Evolutionary conservation across 306 rosid species (phyloP), one percentile per base, ranked within the genome.

Genomic region (Macrotyloma uniflorum): DNA sequence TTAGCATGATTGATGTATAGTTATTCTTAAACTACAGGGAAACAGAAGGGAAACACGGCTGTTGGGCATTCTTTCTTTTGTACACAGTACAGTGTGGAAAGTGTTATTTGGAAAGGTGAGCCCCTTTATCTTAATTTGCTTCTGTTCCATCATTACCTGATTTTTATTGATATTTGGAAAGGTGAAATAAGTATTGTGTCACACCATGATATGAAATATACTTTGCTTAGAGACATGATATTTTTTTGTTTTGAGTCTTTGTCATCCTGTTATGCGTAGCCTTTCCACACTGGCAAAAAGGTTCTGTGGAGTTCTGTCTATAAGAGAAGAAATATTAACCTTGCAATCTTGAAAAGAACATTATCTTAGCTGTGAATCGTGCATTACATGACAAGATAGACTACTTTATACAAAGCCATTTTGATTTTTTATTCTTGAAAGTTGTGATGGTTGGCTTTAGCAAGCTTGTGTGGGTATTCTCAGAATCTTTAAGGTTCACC

Each of bases 81-180:
- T 95, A 46, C 98, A 95, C 88, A 95, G 96, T 90, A 93, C 99
- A 20, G 97, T 95, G 20, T 95, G 99, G 99, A 95, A 95, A 90
- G 97, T 93, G 53, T 77, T 95, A 74, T 95, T 95, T 73, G 99
- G 99, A 79, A 95, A 95, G 96, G 98, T 95, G 63, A 82, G 83
- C 63, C 50, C 28, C 79, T 70, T 45, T 45, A 11, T 42, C 72
- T 76, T 13, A 33, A 16, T 28, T 36, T 53, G 14, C 36, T 55
- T 81, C 38, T 30, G 18, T 72, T 20, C 22, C 62, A 42, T 49
- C 13, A 10, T 54, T 4, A n/a, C 70, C 64, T 38, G 2, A 16
- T 40, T 58, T 57, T 58, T 26, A 62, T 45, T 35, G 6, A 22
- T 19, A 5, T 16, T 75, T 65, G 62, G 42, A 80, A 14, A 38